Evolutionary conservation across 176 grass and related monocot genomes (phyloP).

Genomic region (Musa itinerans): DNA sequence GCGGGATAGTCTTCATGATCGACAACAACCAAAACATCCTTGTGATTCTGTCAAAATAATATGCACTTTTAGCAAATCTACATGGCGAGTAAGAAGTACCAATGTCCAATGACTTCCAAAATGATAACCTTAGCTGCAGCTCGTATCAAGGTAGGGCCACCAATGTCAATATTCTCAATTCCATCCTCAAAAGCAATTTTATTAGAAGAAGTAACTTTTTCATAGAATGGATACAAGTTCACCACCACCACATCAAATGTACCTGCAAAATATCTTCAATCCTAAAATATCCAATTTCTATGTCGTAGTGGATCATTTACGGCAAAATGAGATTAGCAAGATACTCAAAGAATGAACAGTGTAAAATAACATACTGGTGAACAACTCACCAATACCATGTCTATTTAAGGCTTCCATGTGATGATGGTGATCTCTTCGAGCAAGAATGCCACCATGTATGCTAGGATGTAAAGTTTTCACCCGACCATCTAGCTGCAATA

Average conservation of each 20-base stretch:
- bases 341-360: not conserved
- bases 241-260: constrained; percentile 97
- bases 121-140: constrained; percentile 70
- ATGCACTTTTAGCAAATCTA: not conserved
- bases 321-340: not conserved
- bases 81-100: not conserved
- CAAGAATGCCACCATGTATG: constrained; percentile 96
- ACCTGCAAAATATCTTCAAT: constrained; percentile 28
- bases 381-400: constrained; percentile 61
- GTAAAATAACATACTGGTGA: not conserved
- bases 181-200: constrained; percentile 82
- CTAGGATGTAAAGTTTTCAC: constrained; percentile 94
- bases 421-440: constrained; percentile 67
- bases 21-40: constrained; percentile 29
- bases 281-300: too few species aligned
- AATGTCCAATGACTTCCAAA: not conserved
- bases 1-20: constrained; percentile 26
- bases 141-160: constrained; percentile 85
- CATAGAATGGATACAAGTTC: constrained; percentile 92
- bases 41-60: constrained; percentile 19
- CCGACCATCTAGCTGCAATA: constrained; percentile 71
- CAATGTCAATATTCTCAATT: constrained; percentile 94
- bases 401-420: constrained; percentile 73
- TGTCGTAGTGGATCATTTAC: not conserved
- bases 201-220: constrained; percentile 66